A percentile compares a stretch with the other conserved stretches of the same genome.
These are phyloP conservation scores for Mychonastes homosphaera DNA, from an alignment of 139 green algal genomes.

Conservation along the genomic window DNA sequence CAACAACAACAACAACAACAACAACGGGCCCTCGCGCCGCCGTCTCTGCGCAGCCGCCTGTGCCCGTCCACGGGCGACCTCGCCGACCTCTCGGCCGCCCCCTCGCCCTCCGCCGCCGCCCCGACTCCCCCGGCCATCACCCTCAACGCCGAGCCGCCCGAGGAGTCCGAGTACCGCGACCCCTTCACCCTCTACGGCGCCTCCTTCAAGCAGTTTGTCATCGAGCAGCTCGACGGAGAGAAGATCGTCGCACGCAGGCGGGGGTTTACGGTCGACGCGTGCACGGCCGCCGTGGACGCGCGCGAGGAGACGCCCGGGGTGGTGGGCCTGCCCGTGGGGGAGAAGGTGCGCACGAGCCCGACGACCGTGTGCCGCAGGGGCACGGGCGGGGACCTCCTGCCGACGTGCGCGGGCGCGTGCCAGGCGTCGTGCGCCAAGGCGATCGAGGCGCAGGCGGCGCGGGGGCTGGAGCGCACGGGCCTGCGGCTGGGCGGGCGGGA, in stretches of 20 bases:
- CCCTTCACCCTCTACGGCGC: slow-evolving; percentile 44
- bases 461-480: slow-evolving; percentile 18
- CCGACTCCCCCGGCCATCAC: too few relatives aligned
- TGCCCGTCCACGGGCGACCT: too few relatives aligned
- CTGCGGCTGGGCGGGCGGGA: too few relatives aligned
- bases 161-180: slow-evolving; percentile 20
- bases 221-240: slow-evolving; percentile 39
- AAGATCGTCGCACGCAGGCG: slow-evolving; percentile 28
- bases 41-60: too few relatives aligned
- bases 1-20: too few relatives aligned
- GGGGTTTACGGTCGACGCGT: slow-evolving; percentile 35
- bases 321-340: slow-evolving; percentile 21
- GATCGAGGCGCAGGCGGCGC: slow-evolving; percentile 8
- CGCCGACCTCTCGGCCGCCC: too few relatives aligned
- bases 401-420: slow-evolving; percentile 24
- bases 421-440: slow-evolving; percentile 12
- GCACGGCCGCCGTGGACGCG: slow-evolving; percentile 19
- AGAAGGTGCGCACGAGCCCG: slow-evolving; percentile 25
- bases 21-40: too few relatives aligned
- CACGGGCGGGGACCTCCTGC: slow-evolving; percentile 24
- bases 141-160: too few relatives aligned
- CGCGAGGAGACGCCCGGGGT: slow-evolving; percentile 30
- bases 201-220: slow-evolving; percentile 35
- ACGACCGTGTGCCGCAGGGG: slow-evolving; percentile 18
- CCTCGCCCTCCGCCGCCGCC: too few relatives aligned